phyloP scores from a whole-genome alignment of 371 early-diverging fungal species.

The Mucor circinelloides region DNA sequence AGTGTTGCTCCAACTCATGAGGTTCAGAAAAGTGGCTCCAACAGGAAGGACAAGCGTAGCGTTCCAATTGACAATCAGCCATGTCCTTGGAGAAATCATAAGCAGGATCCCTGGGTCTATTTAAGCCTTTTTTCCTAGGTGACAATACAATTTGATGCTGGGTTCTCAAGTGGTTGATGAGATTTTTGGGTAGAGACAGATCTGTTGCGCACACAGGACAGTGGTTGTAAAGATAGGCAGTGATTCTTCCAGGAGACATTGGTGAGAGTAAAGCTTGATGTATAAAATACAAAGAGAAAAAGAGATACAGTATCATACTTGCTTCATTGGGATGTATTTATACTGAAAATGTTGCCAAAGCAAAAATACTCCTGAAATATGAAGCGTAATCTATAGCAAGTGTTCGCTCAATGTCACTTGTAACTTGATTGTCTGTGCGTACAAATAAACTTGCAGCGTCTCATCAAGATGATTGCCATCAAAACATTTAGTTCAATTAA shows the following conservation, averaged over 20 bases:
- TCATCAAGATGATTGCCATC: not conserved
- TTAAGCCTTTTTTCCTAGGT: not conserved
- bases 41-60: not conserved
- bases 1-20: not conserved
- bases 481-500: not conserved
- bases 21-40: not conserved
- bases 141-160: not conserved
- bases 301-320: not conserved
- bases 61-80: not conserved
- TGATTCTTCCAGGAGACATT: not conserved
- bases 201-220: not conserved
- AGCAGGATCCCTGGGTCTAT: not conserved
- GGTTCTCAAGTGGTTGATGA: not conserved
- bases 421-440: not conserved
- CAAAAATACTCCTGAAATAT: not conserved
- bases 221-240: not conserved
- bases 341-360: not conserved
- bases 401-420: not conserved
- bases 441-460: not conserved
- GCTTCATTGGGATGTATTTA: not conserved
- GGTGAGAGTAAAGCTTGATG: not conserved
- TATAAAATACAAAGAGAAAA: not conserved
- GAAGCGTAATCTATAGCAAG: too few species aligned
- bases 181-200: not conserved
- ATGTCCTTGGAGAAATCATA: not conserved